phyloP scores from a whole-genome alignment of 768 basidiomycete genomes.

The Xerocomellus intermedius region DNA sequence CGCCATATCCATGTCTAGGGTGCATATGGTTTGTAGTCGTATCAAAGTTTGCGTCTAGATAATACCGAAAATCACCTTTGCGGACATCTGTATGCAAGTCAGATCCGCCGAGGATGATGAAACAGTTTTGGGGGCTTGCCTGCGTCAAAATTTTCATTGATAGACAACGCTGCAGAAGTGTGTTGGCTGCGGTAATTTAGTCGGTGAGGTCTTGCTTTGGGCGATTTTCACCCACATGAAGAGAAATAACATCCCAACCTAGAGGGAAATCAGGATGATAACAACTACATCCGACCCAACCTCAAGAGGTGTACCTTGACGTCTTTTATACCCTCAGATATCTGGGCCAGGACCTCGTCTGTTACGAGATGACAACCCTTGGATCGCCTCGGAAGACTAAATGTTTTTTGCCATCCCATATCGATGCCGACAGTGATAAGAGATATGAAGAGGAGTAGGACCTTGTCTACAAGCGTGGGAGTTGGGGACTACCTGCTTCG shows the following conservation, averaged over 20 bases:
- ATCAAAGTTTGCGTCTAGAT: background rate
- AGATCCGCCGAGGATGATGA: background rate
- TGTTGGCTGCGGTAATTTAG: slow-evolving; percentile 53
- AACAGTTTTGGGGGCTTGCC: slow-evolving; percentile 42
- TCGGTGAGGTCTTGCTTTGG: background rate
- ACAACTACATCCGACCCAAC: background rate
- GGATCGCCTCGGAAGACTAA: slow-evolving; percentile 51
- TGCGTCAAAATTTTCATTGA: slow-evolving; percentile 89
- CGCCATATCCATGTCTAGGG: slow-evolving; percentile 90
- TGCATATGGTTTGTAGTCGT: slow-evolving; percentile 36
- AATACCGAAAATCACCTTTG: slow-evolving; percentile 34
- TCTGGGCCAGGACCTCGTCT: slow-evolving; percentile 63
- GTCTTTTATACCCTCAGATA: slow-evolving; percentile 64
- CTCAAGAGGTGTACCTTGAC: slow-evolving; percentile 47
- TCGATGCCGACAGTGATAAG: background rate
- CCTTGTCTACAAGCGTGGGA: background rate
- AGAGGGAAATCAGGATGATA: background rate
- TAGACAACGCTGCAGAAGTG: slow-evolving; percentile 73
- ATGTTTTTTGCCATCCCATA: slow-evolving; percentile 93
- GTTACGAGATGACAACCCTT: slow-evolving; percentile 86
- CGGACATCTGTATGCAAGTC: slow-evolving; percentile 39
- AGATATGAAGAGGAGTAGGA: background rate
- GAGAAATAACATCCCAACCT: slow-evolving; percentile 87
- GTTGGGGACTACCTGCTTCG: background rate
- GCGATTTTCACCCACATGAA: slow-evolving; percentile 62